Evolutionary conservation across 2,329 filamentous ascomycete species (phyloP).

Genomic region (Clonostachys rhizophaga): DNA sequence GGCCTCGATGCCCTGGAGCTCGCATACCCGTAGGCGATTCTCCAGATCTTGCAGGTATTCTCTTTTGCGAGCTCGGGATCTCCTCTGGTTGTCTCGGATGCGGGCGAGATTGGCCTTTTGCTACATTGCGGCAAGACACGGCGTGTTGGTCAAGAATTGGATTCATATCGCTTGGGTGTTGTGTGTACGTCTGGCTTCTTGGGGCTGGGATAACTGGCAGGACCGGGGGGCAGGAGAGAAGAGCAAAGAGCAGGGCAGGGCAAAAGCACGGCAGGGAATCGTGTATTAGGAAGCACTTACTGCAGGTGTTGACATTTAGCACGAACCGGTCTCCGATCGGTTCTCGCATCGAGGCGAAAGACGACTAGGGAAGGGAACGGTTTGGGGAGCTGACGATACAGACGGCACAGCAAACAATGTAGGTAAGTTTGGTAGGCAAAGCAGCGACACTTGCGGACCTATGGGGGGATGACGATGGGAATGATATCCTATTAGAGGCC

Average conservation of each 20-base stretch:
- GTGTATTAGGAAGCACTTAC: conserved; percentile 11
- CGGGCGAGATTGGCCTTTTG: conserved; percentile 41
- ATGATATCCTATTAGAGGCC: too few species aligned
- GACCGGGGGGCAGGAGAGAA: not conserved
- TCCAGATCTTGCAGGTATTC: conserved; percentile 71
- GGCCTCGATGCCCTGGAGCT: conserved; percentile 62
- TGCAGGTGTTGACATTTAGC: conserved; percentile 22
- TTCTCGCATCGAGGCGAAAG: too few species aligned
- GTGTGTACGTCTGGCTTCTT: too few species aligned
- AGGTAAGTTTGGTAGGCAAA: too few species aligned
- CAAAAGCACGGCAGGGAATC: not conserved
- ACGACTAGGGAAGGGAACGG: too few species aligned
- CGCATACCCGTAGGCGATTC: conserved; percentile 52
- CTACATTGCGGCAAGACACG: conserved; percentile 9
- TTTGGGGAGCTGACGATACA: too few species aligned
- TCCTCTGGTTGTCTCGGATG: conserved; percentile 72
- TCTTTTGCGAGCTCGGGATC: conserved; percentile 69
- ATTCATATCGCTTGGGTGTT: not conserved
- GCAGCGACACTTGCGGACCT: too few species aligned
- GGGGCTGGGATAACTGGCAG: conserved; percentile 1
- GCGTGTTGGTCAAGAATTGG: not conserved
- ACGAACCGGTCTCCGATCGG: conserved; percentile 1
- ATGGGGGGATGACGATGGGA: too few species aligned
- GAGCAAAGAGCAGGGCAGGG: not conserved
- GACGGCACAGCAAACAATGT: too few species aligned